Evolutionary conservation across 257 asterid genomes (phyloP).

Genomic region (Euphrasia confusa): DNA sequence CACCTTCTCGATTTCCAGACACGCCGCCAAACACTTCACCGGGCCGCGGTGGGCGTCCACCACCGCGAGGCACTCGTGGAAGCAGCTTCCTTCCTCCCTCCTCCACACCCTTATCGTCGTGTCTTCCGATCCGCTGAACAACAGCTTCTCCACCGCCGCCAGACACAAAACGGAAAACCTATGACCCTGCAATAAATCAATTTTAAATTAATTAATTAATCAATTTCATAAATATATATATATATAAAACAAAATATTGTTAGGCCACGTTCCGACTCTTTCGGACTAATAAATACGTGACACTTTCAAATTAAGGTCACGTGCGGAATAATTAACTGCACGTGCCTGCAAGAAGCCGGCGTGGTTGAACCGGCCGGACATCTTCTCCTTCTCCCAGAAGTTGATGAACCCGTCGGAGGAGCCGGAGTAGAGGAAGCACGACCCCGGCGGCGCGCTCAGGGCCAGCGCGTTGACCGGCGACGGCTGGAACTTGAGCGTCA

Average conservation of each 20-base stretch:
- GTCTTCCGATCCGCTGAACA: constrained; percentile 90
- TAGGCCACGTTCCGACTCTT: too few species aligned
- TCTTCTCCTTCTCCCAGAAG: constrained; percentile 88
- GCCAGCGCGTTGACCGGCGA: constrained; percentile 73
- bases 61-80: constrained; percentile 84
- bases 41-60: constrained; percentile 88
- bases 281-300: too few species aligned
- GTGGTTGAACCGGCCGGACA: constrained; percentile 67
- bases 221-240: too few species aligned
- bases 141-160: constrained; percentile 60
- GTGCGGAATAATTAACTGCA: too few species aligned
- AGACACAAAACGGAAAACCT: constrained; percentile 68
- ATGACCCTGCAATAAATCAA: constrained; percentile 40
- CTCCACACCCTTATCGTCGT: constrained; percentile 83
- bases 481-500: constrained; percentile 68
- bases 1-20: constrained; percentile 67
- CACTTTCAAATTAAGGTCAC: too few species aligned
- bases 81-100: constrained; percentile 82
- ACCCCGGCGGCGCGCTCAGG: constrained; percentile 31
- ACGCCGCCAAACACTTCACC: constrained; percentile 68
- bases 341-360: constrained; percentile 61
- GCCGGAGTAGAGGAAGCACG: constrained; percentile 80
- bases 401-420: constrained; percentile 83
- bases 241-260: too few species aligned
- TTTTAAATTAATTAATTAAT: too few species aligned